Evolutionary conservation across 441 rosid genomes (phyloP), one percentile per base, ranked within the genome.

Genomic region (Cnidoscolus chayamansa): DNA sequence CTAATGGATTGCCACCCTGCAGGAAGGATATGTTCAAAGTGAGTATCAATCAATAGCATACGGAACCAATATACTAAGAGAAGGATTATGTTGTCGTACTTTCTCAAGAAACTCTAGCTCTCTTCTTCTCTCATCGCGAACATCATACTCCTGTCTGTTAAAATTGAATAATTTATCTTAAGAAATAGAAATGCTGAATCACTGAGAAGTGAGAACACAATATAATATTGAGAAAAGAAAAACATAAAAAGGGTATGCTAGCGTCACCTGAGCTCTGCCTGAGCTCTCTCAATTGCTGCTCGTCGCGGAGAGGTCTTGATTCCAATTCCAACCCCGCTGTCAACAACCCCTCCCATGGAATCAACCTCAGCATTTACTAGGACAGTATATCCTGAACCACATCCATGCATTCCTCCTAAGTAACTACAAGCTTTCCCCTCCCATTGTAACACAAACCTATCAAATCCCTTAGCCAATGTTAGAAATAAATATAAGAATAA

Each of bases 311-410:
- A 94, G 86, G 95, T 84, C 86, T 90, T 92, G 80, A 90, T 82
- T 70, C 91, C 95, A 83, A 85, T 81, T 83, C 94, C 97, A 82
- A 85, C 94, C 85, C 98, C 94, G 56, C 96, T 84, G 70, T 96
- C 97, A 71, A 90, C 86, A 87, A 90, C 90, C 87, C 98, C 99
- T 78, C 98, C 98, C 99, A 96, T 96, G 86, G 96, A 96, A 88
- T 92, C 98, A 85, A 88, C 91, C 86, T 94, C 98, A 85, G 99
- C 98, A 93, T 92, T 88, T 87, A 91, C 87, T 81, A 86, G 81
- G 82, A 85, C 76, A 84, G 78, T 82, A 81, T 82, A 80, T 78
- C 83, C 87, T 71, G 88, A 82, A 74, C 87, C 85, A 81, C 86
- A 84, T 86, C 87, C 97, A 88, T 89, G 86, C 95, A 89, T 96